A percentile compares a stretch with the other conserved stretches of the same genome.
Conservation (phyloP, 495 filamentous ascomycete genomes). For the Neurospora sp. region DNA sequence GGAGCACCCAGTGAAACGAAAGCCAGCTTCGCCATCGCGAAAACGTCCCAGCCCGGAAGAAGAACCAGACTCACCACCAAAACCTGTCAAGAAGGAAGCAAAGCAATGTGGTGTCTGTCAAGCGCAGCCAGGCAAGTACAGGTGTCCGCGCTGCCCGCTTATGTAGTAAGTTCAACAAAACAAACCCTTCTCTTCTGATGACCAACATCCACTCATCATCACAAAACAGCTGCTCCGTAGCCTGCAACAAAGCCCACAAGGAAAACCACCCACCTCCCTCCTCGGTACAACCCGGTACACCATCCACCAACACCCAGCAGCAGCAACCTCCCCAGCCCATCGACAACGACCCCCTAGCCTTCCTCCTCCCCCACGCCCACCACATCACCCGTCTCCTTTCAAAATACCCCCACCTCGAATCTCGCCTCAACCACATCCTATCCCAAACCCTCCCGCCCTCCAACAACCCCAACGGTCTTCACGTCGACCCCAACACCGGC, state of each 20-base stretch:
- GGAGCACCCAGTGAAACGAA: neutral
- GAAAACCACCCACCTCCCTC: conserved; percentile 24
- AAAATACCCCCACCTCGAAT: conserved; percentile 41
- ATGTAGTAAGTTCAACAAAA: conserved; percentile 42
- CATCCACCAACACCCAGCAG: neutral
- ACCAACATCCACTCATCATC: neutral
- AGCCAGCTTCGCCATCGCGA: conserved; percentile 4
- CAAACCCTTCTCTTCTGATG: neutral
- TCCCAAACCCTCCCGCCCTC: conserved; percentile 36
- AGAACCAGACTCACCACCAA: conserved; percentile 1
- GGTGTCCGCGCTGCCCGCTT: conserved; percentile 52
- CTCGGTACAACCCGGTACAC: neutral
- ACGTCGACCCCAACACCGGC: neutral
- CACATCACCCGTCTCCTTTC: conserved; percentile 43
- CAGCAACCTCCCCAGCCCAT: conserved; percentile 6
- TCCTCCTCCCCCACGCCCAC: conserved; percentile 28
- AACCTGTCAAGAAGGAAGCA: conserved; percentile 1
- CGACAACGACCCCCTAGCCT: conserved; percentile 22
- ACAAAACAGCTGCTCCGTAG: conserved; percentile 52
- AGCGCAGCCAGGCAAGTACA: conserved; percentile 49
- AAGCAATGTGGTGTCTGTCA: conserved; percentile 50
- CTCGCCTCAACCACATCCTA: conserved; percentile 43
- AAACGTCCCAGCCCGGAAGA: conserved; percentile 1
- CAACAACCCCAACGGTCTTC: neutral
- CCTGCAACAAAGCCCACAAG: conserved; percentile 58